Evolutionary conservation across 2,329 filamentous ascomycete genomes (phyloP), one percentile per base, ranked within the genome.

Genomic region (Didymella pinodella): DNA sequence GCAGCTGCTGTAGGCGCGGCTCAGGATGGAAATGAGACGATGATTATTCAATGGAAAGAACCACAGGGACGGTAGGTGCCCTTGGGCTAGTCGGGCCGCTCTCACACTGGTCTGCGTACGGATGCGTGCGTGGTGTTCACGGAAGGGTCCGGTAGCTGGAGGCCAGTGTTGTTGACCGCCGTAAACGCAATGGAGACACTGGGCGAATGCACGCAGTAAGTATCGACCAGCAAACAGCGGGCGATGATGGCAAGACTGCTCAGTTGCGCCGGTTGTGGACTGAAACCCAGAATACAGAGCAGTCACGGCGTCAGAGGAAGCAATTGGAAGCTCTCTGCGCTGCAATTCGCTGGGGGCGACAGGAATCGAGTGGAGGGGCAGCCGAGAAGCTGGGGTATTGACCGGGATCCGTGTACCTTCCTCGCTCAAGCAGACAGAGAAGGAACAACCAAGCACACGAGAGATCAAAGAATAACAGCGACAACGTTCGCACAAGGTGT

Each of bases 221-320:
- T 25, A 31, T 32, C 46, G 50, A 29, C 43, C 49, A 57, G 54
- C 58, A 61, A 46, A 47, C 46, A 36, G 44, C 14, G 43, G 29
- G 44, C 28, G 29, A 48, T 48, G 46, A 54, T 29, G 54, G 41
- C 48, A 31, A 54, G 50, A 54, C 45, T 54, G 50, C 53, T 63
- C 56, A 59, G 59, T 68, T 55, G 63, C 55, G 54, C 51, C 43
- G 56, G 60, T 55, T 26, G 63, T 60, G 57, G 59, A 64, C 63
- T 64, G 70, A 65, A 66, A 63, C 59, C 61, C 46, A 43, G 41
- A 32, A 54, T 50, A 43, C 46, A 54, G 60, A 57, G 67, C 63
- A 70, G 65, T 66, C 68, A 72, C 68, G 64, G 67, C 65, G 67
- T 69, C 64, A 64, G 66, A 20, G 53, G 62, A 58, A 70, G 70